These are phyloP conservation scores for Lactarius hengduanensis DNA, from an alignment of 768 basidiomycete species.

Conservation along the genomic window DNA sequence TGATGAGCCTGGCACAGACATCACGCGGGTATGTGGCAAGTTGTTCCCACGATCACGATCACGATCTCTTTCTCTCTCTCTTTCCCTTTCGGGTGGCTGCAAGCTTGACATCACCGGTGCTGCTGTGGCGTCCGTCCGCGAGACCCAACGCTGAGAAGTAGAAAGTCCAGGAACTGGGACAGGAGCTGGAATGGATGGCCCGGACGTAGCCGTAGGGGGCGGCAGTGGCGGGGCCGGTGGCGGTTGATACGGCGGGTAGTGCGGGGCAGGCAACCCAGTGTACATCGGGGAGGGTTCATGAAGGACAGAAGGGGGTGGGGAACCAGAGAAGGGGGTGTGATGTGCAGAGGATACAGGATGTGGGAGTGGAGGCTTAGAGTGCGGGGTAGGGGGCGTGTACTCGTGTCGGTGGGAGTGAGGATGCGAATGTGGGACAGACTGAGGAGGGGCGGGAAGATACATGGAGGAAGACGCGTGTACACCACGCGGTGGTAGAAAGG, in stretches of 20 bases:
- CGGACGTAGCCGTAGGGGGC: constrained; percentile 19
- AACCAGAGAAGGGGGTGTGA: constrained; percentile 25
- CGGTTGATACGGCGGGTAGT: constrained; percentile 27
- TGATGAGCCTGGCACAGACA: constrained; percentile 10
- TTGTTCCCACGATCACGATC: constrained; percentile 28
- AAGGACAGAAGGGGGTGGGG: constrained; percentile 22
- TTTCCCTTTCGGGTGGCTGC: constrained; percentile 29
- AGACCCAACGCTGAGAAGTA: constrained; percentile 25
- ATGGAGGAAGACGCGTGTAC: constrained; percentile 24
- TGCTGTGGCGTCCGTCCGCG: constrained; percentile 14
- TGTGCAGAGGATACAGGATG: constrained; percentile 22
- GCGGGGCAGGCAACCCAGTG: constrained; percentile 28
- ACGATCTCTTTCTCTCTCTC: constrained; percentile 6
- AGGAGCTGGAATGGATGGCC: constrained; percentile 18
- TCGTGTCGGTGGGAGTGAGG: constrained; percentile 28
- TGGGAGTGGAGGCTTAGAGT: constrained; percentile 17
- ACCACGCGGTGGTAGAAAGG: constrained; percentile 31
- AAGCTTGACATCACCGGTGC: constrained; percentile 38
- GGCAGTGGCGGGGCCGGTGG: constrained; percentile 31
- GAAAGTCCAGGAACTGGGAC: constrained; percentile 21
- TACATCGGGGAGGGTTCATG: constrained; percentile 37
- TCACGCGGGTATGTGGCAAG: constrained; percentile 14
- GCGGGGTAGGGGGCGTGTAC: constrained; percentile 30
- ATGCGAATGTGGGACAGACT: constrained; percentile 27
- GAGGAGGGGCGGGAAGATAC: constrained; percentile 28